Conservation (phyloP, 208 protist genomes). For the Herpetomonas tarakana region DNA sequence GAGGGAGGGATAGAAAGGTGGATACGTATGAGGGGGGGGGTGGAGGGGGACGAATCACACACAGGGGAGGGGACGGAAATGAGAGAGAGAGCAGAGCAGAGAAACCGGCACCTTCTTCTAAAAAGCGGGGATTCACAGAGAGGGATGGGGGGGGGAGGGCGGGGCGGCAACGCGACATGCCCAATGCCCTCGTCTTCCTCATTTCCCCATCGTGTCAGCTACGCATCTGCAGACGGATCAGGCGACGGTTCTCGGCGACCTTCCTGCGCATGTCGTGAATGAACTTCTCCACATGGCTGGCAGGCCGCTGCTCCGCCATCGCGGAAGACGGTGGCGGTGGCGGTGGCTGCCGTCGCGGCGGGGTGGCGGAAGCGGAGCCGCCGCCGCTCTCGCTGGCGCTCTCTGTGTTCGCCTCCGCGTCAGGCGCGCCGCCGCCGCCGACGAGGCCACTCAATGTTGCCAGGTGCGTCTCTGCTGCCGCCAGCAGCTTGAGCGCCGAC, state of each 20-base stretch:
- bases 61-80: too few species aligned
- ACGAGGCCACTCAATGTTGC: conserved; percentile 4
- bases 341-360: neutral
- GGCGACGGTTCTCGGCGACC: conserved; percentile 5
- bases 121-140: too few species aligned
- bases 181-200: too few species aligned
- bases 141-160: too few species aligned
- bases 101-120: too few species aligned
- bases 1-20: too few species aligned
- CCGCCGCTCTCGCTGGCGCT: neutral
- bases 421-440: neutral
- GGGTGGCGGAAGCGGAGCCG: neutral
- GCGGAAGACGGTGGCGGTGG: conserved; percentile 3
- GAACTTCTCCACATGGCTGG: conserved; percentile 8
- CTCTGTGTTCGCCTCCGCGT: neutral
- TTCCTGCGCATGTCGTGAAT: conserved; percentile 1
- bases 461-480: conserved; percentile 19
- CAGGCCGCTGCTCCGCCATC: neutral
- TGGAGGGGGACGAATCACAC: too few species aligned
- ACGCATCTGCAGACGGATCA: conserved; percentile 11
- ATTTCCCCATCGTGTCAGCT: too few species aligned
- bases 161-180: too few species aligned
- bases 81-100: too few species aligned
- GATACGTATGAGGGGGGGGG: too few species aligned
- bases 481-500: conserved; percentile 16